Conservation (phyloP, 768 basidiomycete genomes). For the Hysterangium stoloniferum region DNA sequence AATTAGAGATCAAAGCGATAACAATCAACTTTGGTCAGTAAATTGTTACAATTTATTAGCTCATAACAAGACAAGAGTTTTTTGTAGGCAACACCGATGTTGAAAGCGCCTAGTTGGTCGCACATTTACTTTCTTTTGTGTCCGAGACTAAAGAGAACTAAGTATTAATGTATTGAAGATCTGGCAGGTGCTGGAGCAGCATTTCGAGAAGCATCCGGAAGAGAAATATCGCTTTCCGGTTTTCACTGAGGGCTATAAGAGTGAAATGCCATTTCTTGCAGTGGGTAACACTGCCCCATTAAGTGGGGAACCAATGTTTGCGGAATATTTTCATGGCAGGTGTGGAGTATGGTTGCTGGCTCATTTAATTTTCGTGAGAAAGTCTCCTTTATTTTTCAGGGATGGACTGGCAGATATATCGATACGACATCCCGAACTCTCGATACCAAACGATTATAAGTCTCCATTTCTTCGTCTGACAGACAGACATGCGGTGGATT, state of each 20-base stretch:
- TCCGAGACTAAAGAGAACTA: neutral
- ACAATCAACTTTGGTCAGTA: conserved; percentile 66
- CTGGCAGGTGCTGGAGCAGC: conserved; percentile 58
- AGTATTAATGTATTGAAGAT: conserved; percentile 72
- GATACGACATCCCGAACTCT: conserved; percentile 58
- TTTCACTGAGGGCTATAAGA: conserved; percentile 37
- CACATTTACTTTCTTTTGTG: conserved; percentile 11
- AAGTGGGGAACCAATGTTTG: conserved; percentile 62
- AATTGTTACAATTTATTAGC: neutral
- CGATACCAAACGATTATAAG: conserved; percentile 18
- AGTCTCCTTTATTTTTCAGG: conserved; percentile 29
- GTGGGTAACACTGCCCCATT: conserved; percentile 61
- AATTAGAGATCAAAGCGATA: conserved; percentile 71
- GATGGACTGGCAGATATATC: conserved; percentile 63
- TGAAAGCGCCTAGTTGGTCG: conserved; percentile 44
- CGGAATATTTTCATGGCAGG: conserved; percentile 83
- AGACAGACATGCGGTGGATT: conserved; percentile 40
- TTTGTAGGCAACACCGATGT: conserved; percentile 63
- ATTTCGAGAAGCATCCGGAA: conserved; percentile 47
- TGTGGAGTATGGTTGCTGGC: conserved; percentile 20
- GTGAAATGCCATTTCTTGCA: conserved; percentile 43
- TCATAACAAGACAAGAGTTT: neutral
- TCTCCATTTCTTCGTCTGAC: conserved; percentile 40
- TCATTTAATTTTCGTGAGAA: conserved; percentile 6
- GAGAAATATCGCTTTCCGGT: conserved; percentile 54